Base-by-base conservation (phyloP, 805 yeast genomes). In the Torulaspora delbrueckii region DNA sequence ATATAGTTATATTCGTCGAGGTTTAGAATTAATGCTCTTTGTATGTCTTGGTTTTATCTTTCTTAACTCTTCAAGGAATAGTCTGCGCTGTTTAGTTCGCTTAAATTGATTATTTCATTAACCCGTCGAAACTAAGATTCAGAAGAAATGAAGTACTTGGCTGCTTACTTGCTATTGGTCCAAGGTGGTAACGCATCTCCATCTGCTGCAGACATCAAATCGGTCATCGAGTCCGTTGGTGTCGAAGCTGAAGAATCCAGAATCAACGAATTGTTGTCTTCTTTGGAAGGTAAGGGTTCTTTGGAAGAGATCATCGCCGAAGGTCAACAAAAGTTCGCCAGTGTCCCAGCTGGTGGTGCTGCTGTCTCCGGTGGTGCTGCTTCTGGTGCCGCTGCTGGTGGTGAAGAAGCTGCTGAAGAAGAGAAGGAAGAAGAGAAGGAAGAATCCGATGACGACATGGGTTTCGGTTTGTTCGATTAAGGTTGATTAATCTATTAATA, bases 141-240 rank as follows among this genome's bases (percentile, higher is more conserved):
- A 27, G 23, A 48, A 53, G 45, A 62, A 75, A 79, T 86, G 93
- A 86, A 84, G 77, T 86, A 86, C 83, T 78, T 86, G 77, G 95
- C 95, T 76, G 91, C 95, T 76, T 86, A 86, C 79, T 83, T 86
- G 75, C 81, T 86, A 76, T 83, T 86, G 72, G 84, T 75, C 68
- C 86, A 85, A 75, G 88, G 90, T 74, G 93, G 91, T 75, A 84
- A 82, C 77, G 72, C 85, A 67, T 57, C 86, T 63, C 93, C 95
- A 73, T 73, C 90, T 56, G 86, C 85, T 62, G 75, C 82, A 58
- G 88, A 84, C 74, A 77, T 85, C 74, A 72, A 84, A 70, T 56
- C 81, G 55, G 78, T 84, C 60, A 75, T 86, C 66, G 80, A 80
- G 67, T 68, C 91, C 49, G 87, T 84, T 56, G 89, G 89, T 71